Base-by-base conservation (phyloP, 768 basidiomycete genomes). In the Suillus paluster region DNA sequence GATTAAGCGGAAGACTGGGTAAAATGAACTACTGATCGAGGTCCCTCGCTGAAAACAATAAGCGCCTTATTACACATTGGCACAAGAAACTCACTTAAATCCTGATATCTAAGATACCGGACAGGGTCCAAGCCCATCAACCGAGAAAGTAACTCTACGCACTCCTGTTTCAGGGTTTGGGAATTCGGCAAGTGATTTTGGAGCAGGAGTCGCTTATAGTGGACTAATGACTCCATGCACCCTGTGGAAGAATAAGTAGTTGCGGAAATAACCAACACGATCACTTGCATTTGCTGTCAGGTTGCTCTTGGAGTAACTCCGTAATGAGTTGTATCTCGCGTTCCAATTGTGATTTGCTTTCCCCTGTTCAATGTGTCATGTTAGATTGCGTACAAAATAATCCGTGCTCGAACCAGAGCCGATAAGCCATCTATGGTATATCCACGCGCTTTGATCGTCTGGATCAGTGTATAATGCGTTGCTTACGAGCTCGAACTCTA, bases 401-500 rank as follows among this genome's bases (percentile, higher is more conserved):
- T n/a, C 42, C 25, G 48, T 34, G 34, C 19, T 19, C 82, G 63
- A 69, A 90, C 95, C 90, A 64, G 84, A 75, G 9, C 94, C 94
- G 57, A 98, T 84, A 3, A 99, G 82, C 95, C 97, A 99, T n/a
- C 95, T 86, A 70, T 99, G 97, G 73, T 99, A 99, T 61, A 99
- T 86, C 97, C 97, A 99, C 1, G 93, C 94, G 63, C 94, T 95
- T 74, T 99, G 97, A 74, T 99, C 97, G 49, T 88, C 86, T 4
- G 97, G 97, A 70, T 98, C 96, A 0, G 96, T 97, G 76, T 95
- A 99, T 79, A 99, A 86, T 1, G 97, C 97, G 70, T 97, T 95
- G 68, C 88, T 84, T 15, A 98, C 89, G 9, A 99, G 81, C 44
- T 95, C 94, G 71, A 97, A 95, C 71, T 99, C 97, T 99, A 57